Conservation (phyloP, 1,139 yeast species). For the Saccharomyces hybrid region DNA sequence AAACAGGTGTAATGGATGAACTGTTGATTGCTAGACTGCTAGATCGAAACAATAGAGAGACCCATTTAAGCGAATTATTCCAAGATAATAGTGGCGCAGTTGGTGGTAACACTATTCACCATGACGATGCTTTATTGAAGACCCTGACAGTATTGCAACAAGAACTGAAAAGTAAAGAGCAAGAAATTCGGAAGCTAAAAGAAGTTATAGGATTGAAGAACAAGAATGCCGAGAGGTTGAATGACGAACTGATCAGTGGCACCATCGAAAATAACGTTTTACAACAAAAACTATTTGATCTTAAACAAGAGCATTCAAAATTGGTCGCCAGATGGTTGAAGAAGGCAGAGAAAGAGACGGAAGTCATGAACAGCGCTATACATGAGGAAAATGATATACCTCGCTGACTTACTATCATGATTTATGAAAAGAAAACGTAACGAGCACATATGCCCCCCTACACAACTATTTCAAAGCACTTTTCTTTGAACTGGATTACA, state of each 20-base stretch:
- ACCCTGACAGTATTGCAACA: conserved; percentile 8
- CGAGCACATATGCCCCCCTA: neutral
- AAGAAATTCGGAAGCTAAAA: conserved; percentile 13
- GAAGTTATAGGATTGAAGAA: conserved; percentile 48
- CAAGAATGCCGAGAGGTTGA: conserved; percentile 51
- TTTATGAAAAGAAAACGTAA: neutral
- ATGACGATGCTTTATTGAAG: conserved; percentile 5
- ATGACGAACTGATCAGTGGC: conserved; percentile 63
- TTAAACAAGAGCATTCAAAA: conserved; percentile 44
- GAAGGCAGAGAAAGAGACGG: conserved; percentile 52
- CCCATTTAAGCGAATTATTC: conserved; percentile 18
- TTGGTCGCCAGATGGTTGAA: conserved; percentile 56
- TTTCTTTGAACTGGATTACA: too few relatives aligned
- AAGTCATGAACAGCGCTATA: conserved; percentile 42
- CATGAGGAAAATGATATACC: neutral
- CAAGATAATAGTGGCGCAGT: conserved; percentile 5
- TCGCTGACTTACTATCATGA: neutral
- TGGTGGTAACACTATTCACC: neutral
- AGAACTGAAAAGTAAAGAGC: conserved; percentile 16
- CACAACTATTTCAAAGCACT: too few relatives aligned
- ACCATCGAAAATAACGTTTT: conserved; percentile 66
- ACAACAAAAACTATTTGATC: conserved; percentile 37
- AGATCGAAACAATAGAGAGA: conserved; percentile 18
- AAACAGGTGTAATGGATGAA: conserved; percentile 9
- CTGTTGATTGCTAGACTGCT: conserved; percentile 9